Base-by-base conservation (phyloP, 2,329 filamentous ascomycete species). In the Penicillium sp. region DNA sequence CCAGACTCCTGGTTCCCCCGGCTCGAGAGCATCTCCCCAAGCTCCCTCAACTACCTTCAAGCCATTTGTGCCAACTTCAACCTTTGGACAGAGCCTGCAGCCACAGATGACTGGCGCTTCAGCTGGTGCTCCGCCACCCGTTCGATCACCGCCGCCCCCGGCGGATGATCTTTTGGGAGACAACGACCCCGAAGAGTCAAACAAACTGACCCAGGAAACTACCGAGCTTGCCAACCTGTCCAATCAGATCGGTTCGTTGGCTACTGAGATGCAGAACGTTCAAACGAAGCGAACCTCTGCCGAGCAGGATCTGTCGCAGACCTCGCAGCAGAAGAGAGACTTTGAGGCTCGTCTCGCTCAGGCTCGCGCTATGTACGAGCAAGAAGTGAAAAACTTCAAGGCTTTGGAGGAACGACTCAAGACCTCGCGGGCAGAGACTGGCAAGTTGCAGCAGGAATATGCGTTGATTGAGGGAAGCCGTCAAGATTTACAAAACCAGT, bases 221-320 rank as follows among this genome's bases (percentile, higher is more conserved):
- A 85, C 87, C 0, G 93, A 98, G 67, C 77, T 98, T 51, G 93
- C 90, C 44, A 97, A 98, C 65, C 77, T 98, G 59, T 96, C 91
- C 1, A 97, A 95, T 67, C 93, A 97, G 68, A 88, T 98, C 56
- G 84, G 88, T 29, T 91, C 87, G 2, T 72, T 98, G 48, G 86
- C 90, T 0, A 94, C 85, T 63, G 89, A 98, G 71, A 95, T 95
- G 82, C 88, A 95, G 65, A 88, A 91, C 59, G 85, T 95, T 1
- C 88, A 95, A 65, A 81, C 78, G 31, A 91, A 95, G 70, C 85
- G 89, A 55, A 79, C 75, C 5, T 80, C 81, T 2, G 85, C 86
- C 0, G 89, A 96, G 68, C 84, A 85, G 56, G 88, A 95, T 52
- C 73, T 97, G 44, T 86, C 79, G 53, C 87, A 90, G 63, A 84